phyloP scores from a whole-genome alignment of 352 stramenopile species.

The Globisporangium cylindrosporum region DNA sequence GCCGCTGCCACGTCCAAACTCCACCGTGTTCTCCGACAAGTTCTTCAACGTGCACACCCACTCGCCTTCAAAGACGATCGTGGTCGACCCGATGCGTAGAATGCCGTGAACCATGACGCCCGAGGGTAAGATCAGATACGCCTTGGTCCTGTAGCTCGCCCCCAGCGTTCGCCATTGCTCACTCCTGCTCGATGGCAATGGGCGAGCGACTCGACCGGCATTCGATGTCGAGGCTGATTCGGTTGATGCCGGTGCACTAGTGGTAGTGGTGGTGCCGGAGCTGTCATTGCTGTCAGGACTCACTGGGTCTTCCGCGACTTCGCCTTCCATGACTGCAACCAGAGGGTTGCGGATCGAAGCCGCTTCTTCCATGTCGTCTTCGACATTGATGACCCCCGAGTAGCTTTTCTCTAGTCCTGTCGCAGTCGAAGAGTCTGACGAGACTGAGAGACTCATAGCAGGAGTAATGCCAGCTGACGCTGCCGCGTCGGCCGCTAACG shows the following conservation, averaged over 20 bases:
- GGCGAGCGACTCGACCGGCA: background rate
- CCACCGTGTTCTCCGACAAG: slow-evolving; percentile 34
- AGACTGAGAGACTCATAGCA: slow-evolving; percentile 16
- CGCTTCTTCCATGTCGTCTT: slow-evolving; percentile 15
- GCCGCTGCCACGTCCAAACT: background rate
- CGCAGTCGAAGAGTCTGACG: slow-evolving; percentile 15
- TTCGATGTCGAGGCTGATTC: background rate
- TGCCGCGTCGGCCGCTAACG: slow-evolving; percentile 2
- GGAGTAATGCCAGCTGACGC: slow-evolving; percentile 1
- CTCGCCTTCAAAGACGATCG: slow-evolving; percentile 82
- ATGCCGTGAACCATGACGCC: slow-evolving; percentile 72
- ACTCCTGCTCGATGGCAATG: slow-evolving; percentile 30
- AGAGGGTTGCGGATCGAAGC: slow-evolving; percentile 19
- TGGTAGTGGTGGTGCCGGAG: background rate
- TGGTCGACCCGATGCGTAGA: slow-evolving; percentile 64
- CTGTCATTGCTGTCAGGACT: slow-evolving; percentile 14
- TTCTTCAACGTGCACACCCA: slow-evolving; percentile 65
- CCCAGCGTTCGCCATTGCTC: slow-evolving; percentile 71
- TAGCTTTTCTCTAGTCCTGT: slow-evolving; percentile 19
- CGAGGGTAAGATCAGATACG: slow-evolving; percentile 72
- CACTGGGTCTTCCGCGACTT: slow-evolving; percentile 9
- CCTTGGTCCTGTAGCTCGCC: slow-evolving; percentile 67
- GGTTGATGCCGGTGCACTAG: background rate
- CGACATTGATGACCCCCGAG: slow-evolving; percentile 17
- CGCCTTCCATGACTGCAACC: slow-evolving; percentile 16